Evolutionary conservation across 2,329 filamentous ascomycete genomes (phyloP), one percentile per base, ranked within the genome.

Genomic region (Dothistroma pini): DNA sequence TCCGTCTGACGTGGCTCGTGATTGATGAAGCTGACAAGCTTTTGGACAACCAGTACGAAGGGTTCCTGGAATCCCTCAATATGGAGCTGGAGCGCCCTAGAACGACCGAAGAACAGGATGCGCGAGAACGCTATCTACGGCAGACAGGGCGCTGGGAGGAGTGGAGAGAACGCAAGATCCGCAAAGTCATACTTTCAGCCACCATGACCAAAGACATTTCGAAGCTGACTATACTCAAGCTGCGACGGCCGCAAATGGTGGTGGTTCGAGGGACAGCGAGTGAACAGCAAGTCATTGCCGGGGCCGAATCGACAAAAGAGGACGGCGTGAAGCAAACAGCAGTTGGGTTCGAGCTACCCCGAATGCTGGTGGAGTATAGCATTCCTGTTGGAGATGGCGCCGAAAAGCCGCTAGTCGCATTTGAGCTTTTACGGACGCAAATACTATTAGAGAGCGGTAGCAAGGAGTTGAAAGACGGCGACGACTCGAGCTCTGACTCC

Each of bases 11-110:
- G 63, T 97, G 93, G 92, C 81, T 97, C 0, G 85, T 97, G 2
- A 89, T 97, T 51, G 93, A 97, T 70, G 93, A 97, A 76, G 95
- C 93, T 11, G 93, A 97, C 75, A 91, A 95, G 72, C 80, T 97
- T 12, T 83, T 97, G 6, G 89, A 93, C 49, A 91, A 97, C 74
- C 70, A 72, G 44, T 71, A 72, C 47, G 68, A 72, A 41, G 69
- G 66, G 9, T 72, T 73, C 25, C 48, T 72, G 1, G 65, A 69
- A n/a, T 58, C 59, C 7, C 50, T 74, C 14, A 64, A 71, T 12
- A 55, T 59, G 6, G 66, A 70, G 51, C 34, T 73, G n/a, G 48
- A 58, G 11, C 63, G 64, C 14, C 50, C 65, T 5, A 55, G 63
- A 22, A 56, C 54, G 12, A 52, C 48, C 16, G 62, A 66, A 7